phyloP scores from a whole-genome alignment of 257 asterid genomes.

The Nicotiana sylvestris region DNA sequence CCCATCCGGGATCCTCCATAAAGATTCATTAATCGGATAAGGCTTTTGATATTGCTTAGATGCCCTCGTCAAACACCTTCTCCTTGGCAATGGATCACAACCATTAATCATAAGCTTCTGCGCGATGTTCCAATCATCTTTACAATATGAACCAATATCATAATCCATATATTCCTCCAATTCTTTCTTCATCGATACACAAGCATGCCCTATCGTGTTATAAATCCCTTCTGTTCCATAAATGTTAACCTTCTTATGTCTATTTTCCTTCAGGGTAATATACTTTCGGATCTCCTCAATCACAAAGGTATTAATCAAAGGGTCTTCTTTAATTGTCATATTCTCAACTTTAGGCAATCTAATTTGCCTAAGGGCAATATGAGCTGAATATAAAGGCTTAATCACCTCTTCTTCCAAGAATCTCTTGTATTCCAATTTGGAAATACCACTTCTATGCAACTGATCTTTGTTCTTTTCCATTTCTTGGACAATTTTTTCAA shows the following conservation, averaged over 20 bases:
- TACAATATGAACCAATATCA: slow-evolving; percentile 83
- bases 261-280: slow-evolving; percentile 65
- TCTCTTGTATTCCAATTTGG: slow-evolving; percentile 51
- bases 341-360: slow-evolving; percentile 52
- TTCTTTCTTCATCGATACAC: slow-evolving; percentile 59
- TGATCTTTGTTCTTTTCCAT: slow-evolving; percentile 43
- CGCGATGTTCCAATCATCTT: slow-evolving; percentile 77
- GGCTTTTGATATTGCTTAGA: slow-evolving; percentile 74
- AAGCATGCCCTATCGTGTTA: slow-evolving; percentile 85
- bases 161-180: slow-evolving; percentile 86
- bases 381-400: slow-evolving; percentile 72
- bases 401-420: slow-evolving; percentile 71
- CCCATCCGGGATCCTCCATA: slow-evolving; percentile 77
- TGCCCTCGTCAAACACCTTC: slow-evolving; percentile 81
- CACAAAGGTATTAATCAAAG: slow-evolving; percentile 59
- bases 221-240: slow-evolving; percentile 55
- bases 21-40: slow-evolving; percentile 75
- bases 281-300: slow-evolving; percentile 88
- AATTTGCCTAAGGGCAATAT: slow-evolving; percentile 77
- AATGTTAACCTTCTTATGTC: slow-evolving; percentile 56
- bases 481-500: slow-evolving; percentile 51
- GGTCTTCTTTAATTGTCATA: slow-evolving; percentile 46
- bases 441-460: slow-evolving; percentile 28
- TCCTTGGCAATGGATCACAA: slow-evolving; percentile 82
- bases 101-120: slow-evolving; percentile 81